phyloP scores from a whole-genome alignment of 176 grass and related monocot species.

The Avena sativa region DNA sequence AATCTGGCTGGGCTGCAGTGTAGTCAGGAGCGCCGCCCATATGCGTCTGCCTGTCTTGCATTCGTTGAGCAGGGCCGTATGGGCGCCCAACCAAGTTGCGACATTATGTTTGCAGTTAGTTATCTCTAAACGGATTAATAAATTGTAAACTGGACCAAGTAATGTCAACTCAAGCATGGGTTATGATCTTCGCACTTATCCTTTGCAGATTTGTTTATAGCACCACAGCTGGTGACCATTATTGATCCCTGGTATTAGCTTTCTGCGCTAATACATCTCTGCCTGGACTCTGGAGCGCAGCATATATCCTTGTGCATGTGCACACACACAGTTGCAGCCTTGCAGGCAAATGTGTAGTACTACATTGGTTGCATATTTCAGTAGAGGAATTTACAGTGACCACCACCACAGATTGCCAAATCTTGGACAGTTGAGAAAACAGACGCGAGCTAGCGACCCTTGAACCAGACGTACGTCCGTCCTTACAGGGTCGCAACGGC shows the following conservation, averaged over 20 bases:
- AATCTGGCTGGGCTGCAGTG: slow-evolving; percentile 32
- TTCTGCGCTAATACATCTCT: no score
- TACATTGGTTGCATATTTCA: no score
- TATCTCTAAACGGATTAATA: not conserved
- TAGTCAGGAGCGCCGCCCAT: not conserved
- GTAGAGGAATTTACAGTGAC: not conserved
- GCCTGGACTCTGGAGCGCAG: no score
- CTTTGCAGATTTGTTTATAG: not conserved
- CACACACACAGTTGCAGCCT: no score
- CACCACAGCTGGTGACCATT: no score
- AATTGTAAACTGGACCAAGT: not conserved
- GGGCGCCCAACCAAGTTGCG: slow-evolving; percentile 27
- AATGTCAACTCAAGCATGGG: not conserved
- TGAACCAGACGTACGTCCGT: not conserved
- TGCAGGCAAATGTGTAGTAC: no score
- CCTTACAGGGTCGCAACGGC: slow-evolving; percentile 9
- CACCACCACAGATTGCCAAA: not conserved
- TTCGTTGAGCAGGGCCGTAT: slow-evolving; percentile 21
- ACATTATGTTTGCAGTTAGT: slow-evolving; percentile 32
- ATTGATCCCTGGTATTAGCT: no score
- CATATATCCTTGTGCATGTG: no score
- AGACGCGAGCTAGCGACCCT: not conserved
- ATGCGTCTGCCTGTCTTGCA: slow-evolving; percentile 18
- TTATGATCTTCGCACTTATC: not conserved
- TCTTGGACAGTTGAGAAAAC: not conserved